phyloP scores from a whole-genome alignment of 2,329 filamentous ascomycete species.

The Neofusicoccum sp. region DNA sequence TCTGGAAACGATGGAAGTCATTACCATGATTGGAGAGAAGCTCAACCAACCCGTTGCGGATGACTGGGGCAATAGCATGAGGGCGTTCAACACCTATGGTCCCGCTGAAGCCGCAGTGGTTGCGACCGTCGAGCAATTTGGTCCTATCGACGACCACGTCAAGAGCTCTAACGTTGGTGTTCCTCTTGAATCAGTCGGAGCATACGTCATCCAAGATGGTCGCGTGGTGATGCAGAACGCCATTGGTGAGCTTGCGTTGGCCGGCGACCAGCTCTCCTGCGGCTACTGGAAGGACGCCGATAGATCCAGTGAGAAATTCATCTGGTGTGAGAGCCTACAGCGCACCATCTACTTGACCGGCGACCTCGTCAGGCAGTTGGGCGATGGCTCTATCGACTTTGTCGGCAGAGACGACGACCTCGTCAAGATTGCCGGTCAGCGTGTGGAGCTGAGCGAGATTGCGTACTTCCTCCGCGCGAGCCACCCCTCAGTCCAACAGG shows the following conservation, averaged over 20 bases:
- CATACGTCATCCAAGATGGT: conserved; percentile 24
- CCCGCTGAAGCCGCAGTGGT: conserved; percentile 41
- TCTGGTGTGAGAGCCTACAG: conserved; percentile 30
- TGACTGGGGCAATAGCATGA: conserved; percentile 39
- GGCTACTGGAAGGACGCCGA: conserved; percentile 37
- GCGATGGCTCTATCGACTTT: conserved; percentile 24
- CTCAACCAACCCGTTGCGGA: conserved; percentile 24
- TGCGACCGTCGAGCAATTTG: conserved; percentile 33
- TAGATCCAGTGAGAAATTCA: conserved; percentile 33
- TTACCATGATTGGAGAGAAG: conserved; percentile 26
- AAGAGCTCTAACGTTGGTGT: conserved; percentile 36
- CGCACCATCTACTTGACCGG: conserved; percentile 24
- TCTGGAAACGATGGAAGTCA: conserved; percentile 23
- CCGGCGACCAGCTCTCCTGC: conserved; percentile 39
- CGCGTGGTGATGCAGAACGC: conserved; percentile 29
- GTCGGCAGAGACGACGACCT: conserved; percentile 25
- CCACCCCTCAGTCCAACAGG: conserved; percentile 14
- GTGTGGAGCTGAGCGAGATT: conserved; percentile 25
- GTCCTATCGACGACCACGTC: conserved; percentile 23
- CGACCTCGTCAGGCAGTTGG: conserved; percentile 23
- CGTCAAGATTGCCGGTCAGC: conserved; percentile 24
- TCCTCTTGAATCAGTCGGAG: conserved; percentile 31
- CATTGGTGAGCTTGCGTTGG: conserved; percentile 40
- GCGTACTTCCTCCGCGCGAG: conserved; percentile 16
- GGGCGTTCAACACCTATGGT: conserved; percentile 44